Conservation (phyloP, 2,329 filamentous ascomycete genomes). For the Microdochium bolleyi region DNA sequence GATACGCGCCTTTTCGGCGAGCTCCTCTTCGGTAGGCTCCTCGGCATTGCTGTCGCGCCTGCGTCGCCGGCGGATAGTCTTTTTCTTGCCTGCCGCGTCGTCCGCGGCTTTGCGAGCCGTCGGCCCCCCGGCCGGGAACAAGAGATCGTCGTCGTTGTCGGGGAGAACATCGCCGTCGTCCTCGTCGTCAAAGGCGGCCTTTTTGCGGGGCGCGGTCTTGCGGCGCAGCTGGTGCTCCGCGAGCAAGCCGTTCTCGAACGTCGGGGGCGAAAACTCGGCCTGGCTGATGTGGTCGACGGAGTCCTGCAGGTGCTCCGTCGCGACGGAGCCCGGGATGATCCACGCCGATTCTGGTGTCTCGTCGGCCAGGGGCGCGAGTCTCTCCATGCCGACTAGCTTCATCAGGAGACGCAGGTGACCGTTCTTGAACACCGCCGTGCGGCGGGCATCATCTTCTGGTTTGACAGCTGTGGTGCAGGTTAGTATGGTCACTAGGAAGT, state of each 20-base stretch:
- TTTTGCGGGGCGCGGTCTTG: conserved; percentile 48
- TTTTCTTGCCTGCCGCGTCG: conserved; percentile 47
- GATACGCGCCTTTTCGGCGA: conserved; percentile 54
- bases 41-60: conserved; percentile 31
- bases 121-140: conserved; percentile 65
- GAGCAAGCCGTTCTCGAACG: conserved; percentile 65
- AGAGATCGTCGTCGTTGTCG: conserved; percentile 44
- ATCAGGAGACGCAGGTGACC: conserved; percentile 80
- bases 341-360: conserved; percentile 72
- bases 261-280: conserved; percentile 69
- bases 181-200: conserved; percentile 63
- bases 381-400: conserved; percentile 63
- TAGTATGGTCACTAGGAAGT: conserved; percentile 7
- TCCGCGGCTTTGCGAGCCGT: conserved; percentile 41
- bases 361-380: conserved; percentile 43
- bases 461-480: conserved; percentile 39
- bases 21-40: conserved; percentile 51
- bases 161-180: conserved; percentile 49
- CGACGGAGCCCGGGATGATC: conserved; percentile 62
- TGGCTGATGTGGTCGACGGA: conserved; percentile 66
- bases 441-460: conserved; percentile 57
- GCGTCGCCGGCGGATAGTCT: conserved; percentile 52
- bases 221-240: conserved; percentile 75
- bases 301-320: conserved; percentile 58
- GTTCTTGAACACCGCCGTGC: conserved; percentile 79